Evolutionary conservation across 345 rosid genomes (phyloP).

Genomic region (Geranium brycei): DNA sequence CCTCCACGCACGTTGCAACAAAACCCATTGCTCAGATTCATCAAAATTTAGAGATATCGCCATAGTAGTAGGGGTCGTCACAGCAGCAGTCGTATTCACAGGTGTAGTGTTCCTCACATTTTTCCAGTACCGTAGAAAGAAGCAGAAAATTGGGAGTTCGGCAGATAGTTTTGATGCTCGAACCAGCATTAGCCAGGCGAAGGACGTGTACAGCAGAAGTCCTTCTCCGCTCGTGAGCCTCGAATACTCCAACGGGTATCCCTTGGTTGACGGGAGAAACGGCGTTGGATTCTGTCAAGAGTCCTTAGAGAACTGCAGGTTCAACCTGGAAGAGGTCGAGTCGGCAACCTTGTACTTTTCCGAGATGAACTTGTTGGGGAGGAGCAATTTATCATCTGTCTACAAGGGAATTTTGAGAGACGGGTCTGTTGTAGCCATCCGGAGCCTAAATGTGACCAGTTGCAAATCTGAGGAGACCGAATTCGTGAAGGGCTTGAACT

Average conservation of each 20-base stretch:
- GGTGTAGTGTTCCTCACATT: slow-evolving; percentile 33
- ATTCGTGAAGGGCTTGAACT: slow-evolving; percentile 60
- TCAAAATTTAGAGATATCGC: slow-evolving; percentile 45
- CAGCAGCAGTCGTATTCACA: slow-evolving; percentile 24
- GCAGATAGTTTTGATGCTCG: slow-evolving; percentile 39
- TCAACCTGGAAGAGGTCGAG: slow-evolving; percentile 79
- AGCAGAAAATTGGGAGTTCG: slow-evolving; percentile 65
- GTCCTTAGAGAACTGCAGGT: slow-evolving; percentile 38
- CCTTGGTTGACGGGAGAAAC: slow-evolving; percentile 41
- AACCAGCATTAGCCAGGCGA: slow-evolving; percentile 41
- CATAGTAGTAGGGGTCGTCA: slow-evolving; percentile 39
- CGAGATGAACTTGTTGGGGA: slow-evolving; percentile 51
- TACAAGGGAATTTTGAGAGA: slow-evolving; percentile 71
- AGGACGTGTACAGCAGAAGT: slow-evolving; percentile 41
- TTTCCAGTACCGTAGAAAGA: slow-evolving; percentile 40
- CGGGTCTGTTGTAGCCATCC: slow-evolving; percentile 59
- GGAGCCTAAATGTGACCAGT: slow-evolving; percentile 65
- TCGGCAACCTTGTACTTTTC: slow-evolving; percentile 89
- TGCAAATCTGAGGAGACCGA: slow-evolving; percentile 89
- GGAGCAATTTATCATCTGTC: slow-evolving; percentile 58
- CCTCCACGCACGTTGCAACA: slow-evolving; percentile 29
- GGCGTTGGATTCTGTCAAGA: slow-evolving; percentile 40
- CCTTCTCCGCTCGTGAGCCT: slow-evolving; percentile 71
- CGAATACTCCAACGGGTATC: slow-evolving; percentile 61
- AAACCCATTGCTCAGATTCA: slow-evolving; percentile 35